phyloP scores from a whole-genome alignment of 805 yeast species.

The Candida michaelii region DNA sequence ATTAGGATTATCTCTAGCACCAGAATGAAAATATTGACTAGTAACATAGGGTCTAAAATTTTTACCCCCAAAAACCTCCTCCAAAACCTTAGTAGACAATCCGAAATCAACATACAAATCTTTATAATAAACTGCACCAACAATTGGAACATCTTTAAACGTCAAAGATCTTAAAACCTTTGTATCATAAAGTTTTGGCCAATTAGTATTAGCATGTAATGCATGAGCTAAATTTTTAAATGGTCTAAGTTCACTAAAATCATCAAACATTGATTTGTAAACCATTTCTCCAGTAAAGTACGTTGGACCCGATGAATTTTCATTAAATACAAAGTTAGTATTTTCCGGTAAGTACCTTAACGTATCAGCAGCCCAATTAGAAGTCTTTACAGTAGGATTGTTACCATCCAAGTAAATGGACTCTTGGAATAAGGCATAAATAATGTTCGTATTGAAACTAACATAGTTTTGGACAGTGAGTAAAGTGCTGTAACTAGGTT shows the following conservation, averaged over 20 bases:
- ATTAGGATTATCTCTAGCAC: constrained; percentile 43
- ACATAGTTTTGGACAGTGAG: constrained; percentile 28
- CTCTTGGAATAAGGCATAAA: constrained; percentile 59
- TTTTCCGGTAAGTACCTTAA: constrained; percentile 27
- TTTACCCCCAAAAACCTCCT: constrained; percentile 24
- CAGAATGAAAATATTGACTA: constrained; percentile 52
- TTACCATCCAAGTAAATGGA: constrained; percentile 54
- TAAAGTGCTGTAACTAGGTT: constrained; percentile 40
- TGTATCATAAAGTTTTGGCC: constrained; percentile 40
- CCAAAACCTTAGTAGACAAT: constrained; percentile 36
- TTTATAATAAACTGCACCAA: constrained; percentile 47
- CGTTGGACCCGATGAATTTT: constrained; percentile 21
- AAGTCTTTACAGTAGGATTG: constrained; percentile 12
- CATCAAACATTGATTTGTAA: constrained; percentile 50
- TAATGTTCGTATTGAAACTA: constrained; percentile 52
- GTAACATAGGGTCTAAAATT: constrained; percentile 45
- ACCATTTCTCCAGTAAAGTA: constrained; percentile 60
- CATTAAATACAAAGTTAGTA: constrained; percentile 23
- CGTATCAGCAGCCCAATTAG: constrained; percentile 53
- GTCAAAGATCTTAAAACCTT: constrained; percentile 28
- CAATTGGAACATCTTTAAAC: constrained; percentile 42
- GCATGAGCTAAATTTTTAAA: constrained; percentile 42
- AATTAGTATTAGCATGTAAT: constrained; percentile 30
- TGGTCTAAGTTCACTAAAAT: constrained; percentile 41
- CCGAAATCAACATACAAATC: constrained; percentile 56